These are phyloP conservation scores for Ascoidea rubescens DNA, from an alignment of 805 yeast genomes.

Conservation along the genomic window DNA sequence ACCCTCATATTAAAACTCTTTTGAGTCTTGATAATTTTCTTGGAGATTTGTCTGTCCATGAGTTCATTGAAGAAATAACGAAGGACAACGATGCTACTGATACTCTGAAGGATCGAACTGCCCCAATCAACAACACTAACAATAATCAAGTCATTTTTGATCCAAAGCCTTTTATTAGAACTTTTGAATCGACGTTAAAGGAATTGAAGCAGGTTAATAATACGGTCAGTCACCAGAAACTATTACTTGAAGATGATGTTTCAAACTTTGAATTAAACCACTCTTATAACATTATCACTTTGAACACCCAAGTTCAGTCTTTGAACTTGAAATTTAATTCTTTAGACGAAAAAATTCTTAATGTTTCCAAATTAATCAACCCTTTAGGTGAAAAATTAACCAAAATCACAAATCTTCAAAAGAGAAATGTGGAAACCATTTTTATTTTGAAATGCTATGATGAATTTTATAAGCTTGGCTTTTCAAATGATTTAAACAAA, in stretches of 20 bases:
- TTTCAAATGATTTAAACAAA: conserved; percentile 40
- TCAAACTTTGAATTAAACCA: conserved; percentile 51
- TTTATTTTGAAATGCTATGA: conserved; percentile 66
- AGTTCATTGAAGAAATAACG: conserved; percentile 69
- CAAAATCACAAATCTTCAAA: conserved; percentile 56
- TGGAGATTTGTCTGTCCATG: conserved; percentile 58
- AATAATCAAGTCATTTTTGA: conserved; percentile 31
- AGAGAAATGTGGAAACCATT: conserved; percentile 57
- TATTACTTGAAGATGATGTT: conserved; percentile 40
- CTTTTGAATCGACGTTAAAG: conserved; percentile 74
- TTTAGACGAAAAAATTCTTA: conserved; percentile 38
- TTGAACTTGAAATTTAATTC: conserved; percentile 33
- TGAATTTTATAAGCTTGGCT: conserved; percentile 45
- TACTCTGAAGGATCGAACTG: conserved; percentile 17
- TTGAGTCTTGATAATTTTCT: conserved; percentile 8
- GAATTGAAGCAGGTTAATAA: conserved; percentile 51
- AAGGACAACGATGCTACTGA: conserved; percentile 36
- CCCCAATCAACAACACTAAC: conserved; percentile 5
- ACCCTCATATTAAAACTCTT: conserved; percentile 5
- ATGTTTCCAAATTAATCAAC: conserved; percentile 43
- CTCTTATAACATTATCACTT: conserved; percentile 45
- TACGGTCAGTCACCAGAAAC: conserved; percentile 38
- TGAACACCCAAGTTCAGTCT: conserved; percentile 32
- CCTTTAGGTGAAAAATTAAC: conserved; percentile 61
- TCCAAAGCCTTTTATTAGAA: conserved; percentile 89